A percentile compares a stretch with the other conserved stretches of the same genome.
Evolutionary conservation across 2,329 filamentous ascomycete species (phyloP).

Genomic region (Diaporthe australafricana): DNA sequence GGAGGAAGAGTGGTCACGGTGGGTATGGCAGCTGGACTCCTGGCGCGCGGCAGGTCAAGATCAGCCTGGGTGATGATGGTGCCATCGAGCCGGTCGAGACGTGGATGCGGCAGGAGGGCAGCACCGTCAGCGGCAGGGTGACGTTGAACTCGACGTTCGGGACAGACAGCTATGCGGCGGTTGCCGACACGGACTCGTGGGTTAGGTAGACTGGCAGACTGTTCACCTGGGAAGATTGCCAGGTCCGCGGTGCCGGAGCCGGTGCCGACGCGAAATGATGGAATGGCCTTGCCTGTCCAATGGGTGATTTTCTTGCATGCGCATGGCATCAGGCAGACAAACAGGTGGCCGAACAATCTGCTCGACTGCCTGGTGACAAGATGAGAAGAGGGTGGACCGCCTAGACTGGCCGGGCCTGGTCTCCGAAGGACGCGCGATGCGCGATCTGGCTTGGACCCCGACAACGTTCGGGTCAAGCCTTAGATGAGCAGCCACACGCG

Average conservation of each 20-base stretch:
- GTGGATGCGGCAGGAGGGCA: constrained; percentile 23
- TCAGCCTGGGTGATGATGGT: constrained; percentile 50
- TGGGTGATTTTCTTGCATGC: neutral
- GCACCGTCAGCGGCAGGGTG: constrained; percentile 8
- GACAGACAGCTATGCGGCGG: constrained; percentile 4
- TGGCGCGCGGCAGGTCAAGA: constrained; percentile 66
- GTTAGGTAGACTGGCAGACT: neutral
- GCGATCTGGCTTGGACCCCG: neutral
- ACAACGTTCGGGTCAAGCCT: neutral
- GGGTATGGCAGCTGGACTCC: constrained; percentile 75
- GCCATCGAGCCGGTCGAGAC: constrained; percentile 8
- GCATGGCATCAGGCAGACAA: neutral
- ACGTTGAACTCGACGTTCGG: constrained; percentile 13
- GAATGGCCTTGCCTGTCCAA: neutral
- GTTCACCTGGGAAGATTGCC: too few relatives aligned
- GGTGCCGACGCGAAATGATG: neutral
- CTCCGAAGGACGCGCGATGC: neutral
- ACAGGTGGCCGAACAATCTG: neutral
- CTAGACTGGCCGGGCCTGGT: neutral
- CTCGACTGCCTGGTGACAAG: neutral
- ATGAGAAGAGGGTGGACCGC: too few relatives aligned
- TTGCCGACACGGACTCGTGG: constrained; percentile 5
- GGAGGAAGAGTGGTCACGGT: constrained; percentile 76
- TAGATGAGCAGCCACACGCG: neutral
- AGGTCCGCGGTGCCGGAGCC: neutral